Conservation (phyloP, 257 asterid genomes). For the Penstemon barbatus region DNA sequence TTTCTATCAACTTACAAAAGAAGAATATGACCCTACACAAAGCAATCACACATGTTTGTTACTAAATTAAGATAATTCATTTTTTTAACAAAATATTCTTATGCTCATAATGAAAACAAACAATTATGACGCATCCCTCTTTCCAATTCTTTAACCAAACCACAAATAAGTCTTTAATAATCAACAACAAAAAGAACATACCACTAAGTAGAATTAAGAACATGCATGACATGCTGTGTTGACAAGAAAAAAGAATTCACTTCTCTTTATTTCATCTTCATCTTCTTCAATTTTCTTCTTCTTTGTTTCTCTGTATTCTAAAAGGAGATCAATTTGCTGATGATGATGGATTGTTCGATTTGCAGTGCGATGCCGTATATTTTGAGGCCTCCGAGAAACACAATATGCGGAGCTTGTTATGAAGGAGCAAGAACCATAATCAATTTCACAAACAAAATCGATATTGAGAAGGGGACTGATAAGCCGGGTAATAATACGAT, state of each 20-base stretch:
- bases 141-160: constrained; percentile 32
- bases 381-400: constrained; percentile 82
- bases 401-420: constrained; percentile 81
- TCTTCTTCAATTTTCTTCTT: constrained; percentile 1
- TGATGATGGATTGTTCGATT: constrained; percentile 80
- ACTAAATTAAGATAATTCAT: constrained; percentile 26
- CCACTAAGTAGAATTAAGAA: constrained; percentile 21
- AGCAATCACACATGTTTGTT: constrained; percentile 37
- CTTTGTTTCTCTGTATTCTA: constrained; percentile 1
- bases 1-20: constrained; percentile 20
- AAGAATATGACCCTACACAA: constrained; percentile 35
- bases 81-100: constrained; percentile 34
- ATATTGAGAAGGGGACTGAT: constrained; percentile 45
- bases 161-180: constrained; percentile 25
- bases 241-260: constrained; percentile 18
- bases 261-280: neutral
- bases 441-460: constrained; percentile 59
- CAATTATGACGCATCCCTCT: constrained; percentile 45
- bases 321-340: neutral
- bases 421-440: constrained; percentile 82
- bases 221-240: constrained; percentile 30
- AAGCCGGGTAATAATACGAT: constrained; percentile 31
- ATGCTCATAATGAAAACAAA: constrained; percentile 35
- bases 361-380: constrained; percentile 83
- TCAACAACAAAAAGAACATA: constrained; percentile 19